These are phyloP conservation scores for Psidium friedrichsthalianum DNA, from an alignment of 345 rosid genomes.

Conservation along the genomic window DNA sequence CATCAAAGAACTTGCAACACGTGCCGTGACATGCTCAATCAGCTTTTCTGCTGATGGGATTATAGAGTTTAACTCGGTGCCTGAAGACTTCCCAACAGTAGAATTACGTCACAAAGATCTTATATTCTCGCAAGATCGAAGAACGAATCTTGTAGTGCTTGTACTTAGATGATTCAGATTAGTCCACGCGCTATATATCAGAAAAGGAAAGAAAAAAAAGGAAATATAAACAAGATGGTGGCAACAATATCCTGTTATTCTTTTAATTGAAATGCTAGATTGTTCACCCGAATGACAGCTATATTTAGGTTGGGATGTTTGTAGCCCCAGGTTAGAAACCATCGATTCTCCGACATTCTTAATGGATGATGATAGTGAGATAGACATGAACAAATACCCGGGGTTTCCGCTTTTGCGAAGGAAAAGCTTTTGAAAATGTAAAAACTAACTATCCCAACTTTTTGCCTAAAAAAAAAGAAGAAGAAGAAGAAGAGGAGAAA, in stretches of 20 bases:
- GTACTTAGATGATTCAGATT: background rate
- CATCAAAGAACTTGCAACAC: slow-evolving; percentile 20
- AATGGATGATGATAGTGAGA: background rate
- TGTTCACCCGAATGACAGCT: background rate
- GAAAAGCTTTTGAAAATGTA: background rate
- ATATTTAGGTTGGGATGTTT: background rate
- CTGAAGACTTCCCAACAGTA: background rate
- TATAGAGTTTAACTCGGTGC: background rate
- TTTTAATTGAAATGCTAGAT: background rate
- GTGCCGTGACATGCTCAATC: background rate
- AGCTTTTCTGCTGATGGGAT: background rate
- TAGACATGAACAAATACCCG: background rate
- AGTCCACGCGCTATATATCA: background rate
- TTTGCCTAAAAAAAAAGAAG: background rate
- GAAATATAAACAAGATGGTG: background rate
- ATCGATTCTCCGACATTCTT: background rate
- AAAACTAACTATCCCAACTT: background rate
- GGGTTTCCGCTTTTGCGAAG: background rate
- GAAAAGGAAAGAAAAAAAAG: background rate
- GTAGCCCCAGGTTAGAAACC: background rate
- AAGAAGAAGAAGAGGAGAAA: background rate
- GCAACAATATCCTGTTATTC: background rate
- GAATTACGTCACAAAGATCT: background rate
- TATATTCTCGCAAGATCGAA: background rate
- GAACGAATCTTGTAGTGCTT: background rate